Evolutionary conservation across 208 protist species (phyloP).

Genomic region (Porcisia hertigi): DNA sequence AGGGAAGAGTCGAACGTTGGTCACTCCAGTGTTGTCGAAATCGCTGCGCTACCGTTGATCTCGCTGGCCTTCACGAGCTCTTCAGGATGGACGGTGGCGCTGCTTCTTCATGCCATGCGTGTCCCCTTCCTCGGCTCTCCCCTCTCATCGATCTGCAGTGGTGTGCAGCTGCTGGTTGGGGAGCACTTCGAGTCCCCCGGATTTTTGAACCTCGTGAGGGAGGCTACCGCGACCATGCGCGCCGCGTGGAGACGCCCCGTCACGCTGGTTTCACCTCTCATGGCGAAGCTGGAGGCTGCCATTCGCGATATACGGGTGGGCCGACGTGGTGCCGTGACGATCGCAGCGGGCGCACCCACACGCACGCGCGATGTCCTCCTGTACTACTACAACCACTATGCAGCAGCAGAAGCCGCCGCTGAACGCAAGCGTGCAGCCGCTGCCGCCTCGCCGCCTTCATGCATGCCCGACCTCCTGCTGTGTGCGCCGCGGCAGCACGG

Average conservation of each 20-base stretch:
- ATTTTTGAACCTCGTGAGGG: conserved; percentile 22
- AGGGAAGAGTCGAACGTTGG: neutral
- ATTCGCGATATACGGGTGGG: conserved; percentile 15
- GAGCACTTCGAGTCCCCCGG: conserved; percentile 29
- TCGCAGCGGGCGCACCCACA: neutral
- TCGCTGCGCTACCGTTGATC: conserved; percentile 9
- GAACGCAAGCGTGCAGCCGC: neutral
- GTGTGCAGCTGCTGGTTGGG: conserved; percentile 46
- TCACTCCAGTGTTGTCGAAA: neutral
- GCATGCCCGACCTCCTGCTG: neutral
- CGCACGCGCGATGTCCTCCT: conserved; percentile 21
- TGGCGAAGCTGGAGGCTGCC: conserved; percentile 16
- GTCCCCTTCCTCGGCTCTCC: conserved; percentile 54
- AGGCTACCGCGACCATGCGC: conserved; percentile 20
- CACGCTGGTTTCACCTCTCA: conserved; percentile 8
- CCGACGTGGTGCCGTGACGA: conserved; percentile 4
- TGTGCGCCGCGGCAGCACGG: neutral
- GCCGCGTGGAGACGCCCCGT: conserved; percentile 10
- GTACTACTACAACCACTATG: conserved; percentile 7
- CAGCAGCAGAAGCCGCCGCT: conserved; percentile 1
- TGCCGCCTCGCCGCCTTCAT: neutral
- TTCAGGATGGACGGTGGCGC: conserved; percentile 54
- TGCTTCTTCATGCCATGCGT: conserved; percentile 41
- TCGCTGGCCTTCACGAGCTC: conserved; percentile 39
- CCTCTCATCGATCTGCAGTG: conserved; percentile 47